Evolutionary conservation across 768 basidiomycete genomes (phyloP).

Genomic region (Tephrocybe rancida): DNA sequence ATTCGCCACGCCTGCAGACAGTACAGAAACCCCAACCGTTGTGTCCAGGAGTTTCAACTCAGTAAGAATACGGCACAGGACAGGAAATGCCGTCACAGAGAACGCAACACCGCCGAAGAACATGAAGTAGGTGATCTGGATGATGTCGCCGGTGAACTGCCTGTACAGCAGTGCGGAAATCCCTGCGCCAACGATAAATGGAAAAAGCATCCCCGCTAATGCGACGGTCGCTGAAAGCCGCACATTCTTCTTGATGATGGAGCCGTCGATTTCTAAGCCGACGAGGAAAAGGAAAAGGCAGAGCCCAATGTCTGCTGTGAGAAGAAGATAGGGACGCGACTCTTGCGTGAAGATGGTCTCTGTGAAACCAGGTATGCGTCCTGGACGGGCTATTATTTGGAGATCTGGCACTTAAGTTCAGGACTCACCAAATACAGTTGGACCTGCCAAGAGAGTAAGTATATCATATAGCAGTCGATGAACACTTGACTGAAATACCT

Average conservation of each 20-base stretch:
- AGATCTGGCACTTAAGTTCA: neutral
- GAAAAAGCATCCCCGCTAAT: slow-evolving; percentile 80
- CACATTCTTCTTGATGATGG: slow-evolving; percentile 76
- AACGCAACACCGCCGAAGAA: slow-evolving; percentile 92
- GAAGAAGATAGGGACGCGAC: slow-evolving; percentile 76
- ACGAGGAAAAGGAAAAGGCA: slow-evolving; percentile 91
- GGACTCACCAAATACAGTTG: slow-evolving; percentile 46
- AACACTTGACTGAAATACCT: slow-evolving; percentile 63
- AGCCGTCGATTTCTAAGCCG: slow-evolving; percentile 85
- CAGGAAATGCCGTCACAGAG: slow-evolving; percentile 86
- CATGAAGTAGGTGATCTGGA: slow-evolving; percentile 87
- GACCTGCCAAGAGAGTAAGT: slow-evolving; percentile 31
- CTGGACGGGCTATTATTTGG: slow-evolving; percentile 24
- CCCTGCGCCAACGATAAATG: slow-evolving; percentile 83
- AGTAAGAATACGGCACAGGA: slow-evolving; percentile 84
- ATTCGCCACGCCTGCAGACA: slow-evolving; percentile 90
- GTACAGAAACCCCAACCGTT: slow-evolving; percentile 87
- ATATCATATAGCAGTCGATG: slow-evolving; percentile 1
- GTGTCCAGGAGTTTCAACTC: slow-evolving; percentile 92
- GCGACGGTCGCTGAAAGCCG: slow-evolving; percentile 70
- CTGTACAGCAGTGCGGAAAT: slow-evolving; percentile 66
- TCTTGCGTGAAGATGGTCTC: slow-evolving; percentile 76
- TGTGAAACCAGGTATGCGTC: slow-evolving; percentile 89
- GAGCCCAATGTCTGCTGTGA: slow-evolving; percentile 87
- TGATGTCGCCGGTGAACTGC: slow-evolving; percentile 64